Conservation (phyloP, 2,329 filamentous ascomycete genomes). For the Cucurbitaria berberidis region DNA sequence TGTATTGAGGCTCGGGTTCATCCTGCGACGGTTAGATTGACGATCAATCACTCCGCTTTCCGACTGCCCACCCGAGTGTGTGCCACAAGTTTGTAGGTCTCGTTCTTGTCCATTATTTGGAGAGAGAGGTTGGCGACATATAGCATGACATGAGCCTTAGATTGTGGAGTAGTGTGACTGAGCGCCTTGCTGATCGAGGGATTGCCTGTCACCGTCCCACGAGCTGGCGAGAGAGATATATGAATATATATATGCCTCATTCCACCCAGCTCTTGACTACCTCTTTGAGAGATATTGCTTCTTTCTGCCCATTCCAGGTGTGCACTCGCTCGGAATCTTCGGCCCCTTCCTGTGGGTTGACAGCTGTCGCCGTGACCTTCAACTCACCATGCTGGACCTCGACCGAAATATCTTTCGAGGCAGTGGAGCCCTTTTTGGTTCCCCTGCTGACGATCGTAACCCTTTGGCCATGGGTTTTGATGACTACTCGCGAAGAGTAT, state of each 20-base stretch:
- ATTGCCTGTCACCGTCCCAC: too few relatives aligned
- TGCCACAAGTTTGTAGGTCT: not conserved
- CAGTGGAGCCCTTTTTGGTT: constrained; percentile 22
- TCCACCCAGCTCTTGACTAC: constrained; percentile 36
- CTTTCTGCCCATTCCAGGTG: constrained; percentile 31
- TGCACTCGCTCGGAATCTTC: constrained; percentile 23
- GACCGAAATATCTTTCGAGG: constrained; percentile 30
- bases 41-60: not conserved
- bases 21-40: not conserved
- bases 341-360: constrained; percentile 2
- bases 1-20: not conserved
- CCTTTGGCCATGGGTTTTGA: constrained; percentile 28
- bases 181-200: not conserved
- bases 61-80: not conserved
- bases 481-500: constrained; percentile 22
- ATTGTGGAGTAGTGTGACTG: not conserved
- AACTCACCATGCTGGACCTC: constrained; percentile 27
- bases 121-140: not conserved
- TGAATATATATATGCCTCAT: too few relatives aligned
- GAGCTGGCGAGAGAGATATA: too few relatives aligned
- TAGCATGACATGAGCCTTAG: not conserved
- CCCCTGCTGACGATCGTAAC: constrained; percentile 31
- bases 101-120: not conserved
- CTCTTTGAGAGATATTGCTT: constrained; percentile 23
- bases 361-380: constrained; percentile 13